A percentile compares a stretch with the other conserved stretches of the same genome.
Evolutionary conservation across 2,329 filamentous ascomycete genomes (phyloP).

Genomic region (Penicillium sumatraense): DNA sequence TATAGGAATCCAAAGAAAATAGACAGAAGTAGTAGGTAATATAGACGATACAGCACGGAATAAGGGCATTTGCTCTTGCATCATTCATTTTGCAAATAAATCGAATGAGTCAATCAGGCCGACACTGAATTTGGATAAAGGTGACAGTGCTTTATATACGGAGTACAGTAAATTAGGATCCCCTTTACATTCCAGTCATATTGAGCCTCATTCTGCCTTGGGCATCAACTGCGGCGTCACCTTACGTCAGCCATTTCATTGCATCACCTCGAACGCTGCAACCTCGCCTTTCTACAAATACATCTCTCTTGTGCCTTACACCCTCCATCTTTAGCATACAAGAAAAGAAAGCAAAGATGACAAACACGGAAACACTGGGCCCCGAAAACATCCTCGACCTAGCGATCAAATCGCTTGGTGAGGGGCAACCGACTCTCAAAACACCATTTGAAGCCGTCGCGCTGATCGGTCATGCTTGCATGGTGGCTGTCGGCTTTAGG

Average conservation of each 20-base stretch:
- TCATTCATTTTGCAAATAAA: too few relatives aligned
- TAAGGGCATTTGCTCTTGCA: too few relatives aligned
- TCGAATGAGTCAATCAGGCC: too few relatives aligned
- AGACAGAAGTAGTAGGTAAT: too few relatives aligned
- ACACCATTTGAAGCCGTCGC: constrained; percentile 77
- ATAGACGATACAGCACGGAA: too few relatives aligned
- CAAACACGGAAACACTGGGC: constrained; percentile 28
- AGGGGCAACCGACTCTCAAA: constrained; percentile 37
- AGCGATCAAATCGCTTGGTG: constrained; percentile 36
- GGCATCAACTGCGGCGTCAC: not conserved
- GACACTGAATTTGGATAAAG: too few relatives aligned
- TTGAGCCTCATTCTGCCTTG: not conserved
- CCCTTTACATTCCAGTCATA: too few relatives aligned
- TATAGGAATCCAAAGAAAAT: too few relatives aligned
- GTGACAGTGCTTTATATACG: too few relatives aligned
- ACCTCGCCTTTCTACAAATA: not conserved
- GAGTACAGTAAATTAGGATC: too few relatives aligned
- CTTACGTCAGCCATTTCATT: constrained; percentile 1
- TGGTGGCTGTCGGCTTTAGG: constrained; percentile 78
- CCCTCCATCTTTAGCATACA: too few relatives aligned
- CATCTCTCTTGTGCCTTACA: not conserved
- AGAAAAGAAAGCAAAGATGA: constrained; percentile 9
- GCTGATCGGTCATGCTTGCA: constrained; percentile 80
- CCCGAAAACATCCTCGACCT: constrained; percentile 37
- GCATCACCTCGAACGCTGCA: constrained; percentile 1